phyloP scores from a whole-genome alignment of 129 eudicot species.

The Centaurea solstitialis region DNA sequence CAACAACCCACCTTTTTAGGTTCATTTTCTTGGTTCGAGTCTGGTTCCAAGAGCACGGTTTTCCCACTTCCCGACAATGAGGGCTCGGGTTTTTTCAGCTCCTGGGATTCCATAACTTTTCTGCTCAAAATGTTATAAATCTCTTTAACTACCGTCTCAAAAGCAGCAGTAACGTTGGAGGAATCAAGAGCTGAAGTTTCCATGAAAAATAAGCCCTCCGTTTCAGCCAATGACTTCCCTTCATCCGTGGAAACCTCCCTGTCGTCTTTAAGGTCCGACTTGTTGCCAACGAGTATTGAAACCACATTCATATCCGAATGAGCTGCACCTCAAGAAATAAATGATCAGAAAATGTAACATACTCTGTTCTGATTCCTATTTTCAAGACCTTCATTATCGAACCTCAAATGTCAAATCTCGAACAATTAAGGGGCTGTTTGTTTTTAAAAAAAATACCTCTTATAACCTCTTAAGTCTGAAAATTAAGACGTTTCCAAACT shows the following conservation, averaged over 20 bases:
- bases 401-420: neutral
- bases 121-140: constrained; percentile 81
- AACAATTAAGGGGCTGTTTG: neutral
- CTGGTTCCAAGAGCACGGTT: constrained; percentile 66
- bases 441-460: too few species aligned
- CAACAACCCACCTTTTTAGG: constrained; percentile 60
- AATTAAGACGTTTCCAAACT: too few species aligned
- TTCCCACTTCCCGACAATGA: constrained; percentile 55
- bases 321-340: constrained; percentile 55
- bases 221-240: constrained; percentile 76
- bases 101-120: constrained; percentile 86
- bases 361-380: neutral
- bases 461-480: too few species aligned
- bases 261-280: constrained; percentile 76
- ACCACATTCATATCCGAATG: constrained; percentile 97
- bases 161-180: constrained; percentile 79
- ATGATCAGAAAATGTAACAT: neutral
- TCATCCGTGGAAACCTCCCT: constrained; percentile 77
- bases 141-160: constrained; percentile 78
- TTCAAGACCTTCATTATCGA: neutral
- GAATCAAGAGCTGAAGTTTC: constrained; percentile 95
- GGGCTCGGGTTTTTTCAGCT: constrained; percentile 55
- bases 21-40: constrained; percentile 45
- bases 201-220: constrained; percentile 73
- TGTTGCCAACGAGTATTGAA: constrained; percentile 83